phyloP scores from a whole-genome alignment of 2,329 filamentous ascomycete genomes.

The Calonectria pteridis region DNA sequence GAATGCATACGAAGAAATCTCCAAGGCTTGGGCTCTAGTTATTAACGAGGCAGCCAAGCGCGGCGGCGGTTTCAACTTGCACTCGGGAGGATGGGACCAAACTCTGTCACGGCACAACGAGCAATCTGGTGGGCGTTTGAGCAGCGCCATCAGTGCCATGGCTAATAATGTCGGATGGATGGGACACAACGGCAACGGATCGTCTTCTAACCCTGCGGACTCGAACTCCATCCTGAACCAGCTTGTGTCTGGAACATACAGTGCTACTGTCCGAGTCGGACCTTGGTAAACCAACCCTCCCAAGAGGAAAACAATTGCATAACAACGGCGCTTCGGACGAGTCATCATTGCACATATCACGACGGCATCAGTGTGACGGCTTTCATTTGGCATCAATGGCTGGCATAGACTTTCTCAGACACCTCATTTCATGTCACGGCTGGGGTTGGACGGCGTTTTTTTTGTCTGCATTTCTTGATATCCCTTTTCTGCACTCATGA shows the following conservation, averaged over 20 bases:
- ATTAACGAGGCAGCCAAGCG: conserved; percentile 92
- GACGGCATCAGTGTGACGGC: conserved; percentile 49
- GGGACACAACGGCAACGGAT: conserved; percentile 56
- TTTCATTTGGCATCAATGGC: conserved; percentile 50
- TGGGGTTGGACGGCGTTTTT: conserved; percentile 49
- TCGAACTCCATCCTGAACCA: conserved; percentile 72
- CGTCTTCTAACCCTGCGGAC: conserved; percentile 50
- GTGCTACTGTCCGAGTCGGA: conserved; percentile 72
- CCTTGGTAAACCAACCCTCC: conserved; percentile 61
- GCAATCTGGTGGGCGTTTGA: conserved; percentile 84
- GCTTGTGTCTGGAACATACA: conserved; percentile 71
- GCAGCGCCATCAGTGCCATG: conserved; percentile 83
- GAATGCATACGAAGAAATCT: conserved; percentile 95
- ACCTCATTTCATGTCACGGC: conserved; percentile 44
- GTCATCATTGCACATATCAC: conserved; percentile 47
- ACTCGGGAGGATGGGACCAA: conserved; percentile 94
- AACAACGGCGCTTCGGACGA: conserved; percentile 40
- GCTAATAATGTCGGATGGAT: conserved; percentile 83
- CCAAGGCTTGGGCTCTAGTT: conserved; percentile 91
- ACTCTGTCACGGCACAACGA: conserved; percentile 89
- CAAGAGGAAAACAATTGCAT: conserved; percentile 40
- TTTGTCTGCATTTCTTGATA: conserved; percentile 47
- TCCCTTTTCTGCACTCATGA: conserved; percentile 44
- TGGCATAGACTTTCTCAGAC: conserved; percentile 52
- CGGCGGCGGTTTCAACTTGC: conserved; percentile 89